These are phyloP conservation scores for Arthrocladium fulminans DNA, from an alignment of 2,329 filamentous ascomycete species.

Conservation along the genomic window DNA sequence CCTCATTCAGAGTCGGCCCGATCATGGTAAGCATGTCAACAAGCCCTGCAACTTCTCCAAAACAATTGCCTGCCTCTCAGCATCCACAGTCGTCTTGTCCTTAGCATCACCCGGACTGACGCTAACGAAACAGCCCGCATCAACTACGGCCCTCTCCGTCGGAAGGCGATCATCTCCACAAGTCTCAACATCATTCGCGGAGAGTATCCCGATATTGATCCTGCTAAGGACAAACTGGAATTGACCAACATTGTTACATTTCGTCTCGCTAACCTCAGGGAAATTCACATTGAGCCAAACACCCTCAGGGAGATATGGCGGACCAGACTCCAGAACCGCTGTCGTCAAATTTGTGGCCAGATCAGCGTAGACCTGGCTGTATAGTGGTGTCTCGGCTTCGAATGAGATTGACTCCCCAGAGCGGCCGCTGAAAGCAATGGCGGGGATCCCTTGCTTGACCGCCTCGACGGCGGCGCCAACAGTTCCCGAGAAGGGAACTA, in stretches of 20 bases:
- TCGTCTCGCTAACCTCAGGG: constrained; percentile 40
- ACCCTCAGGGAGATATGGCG: constrained; percentile 53
- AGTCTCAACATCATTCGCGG: constrained; percentile 44
- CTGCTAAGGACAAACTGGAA: constrained; percentile 58
- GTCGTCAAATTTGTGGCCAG: constrained; percentile 52
- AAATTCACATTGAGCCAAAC: constrained; percentile 65
- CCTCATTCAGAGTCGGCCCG: too few species aligned
- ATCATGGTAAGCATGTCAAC: constrained; percentile 40
- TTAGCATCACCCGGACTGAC: constrained; percentile 54
- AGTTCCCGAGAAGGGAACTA: constrained; percentile 55
- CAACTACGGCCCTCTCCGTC: constrained; percentile 48
- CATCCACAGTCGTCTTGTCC: constrained; percentile 52
- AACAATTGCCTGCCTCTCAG: constrained; percentile 44
- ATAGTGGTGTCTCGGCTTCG: constrained; percentile 39
- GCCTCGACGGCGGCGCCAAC: constrained; percentile 58
- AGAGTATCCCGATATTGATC: constrained; percentile 41
- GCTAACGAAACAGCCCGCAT: constrained; percentile 51
- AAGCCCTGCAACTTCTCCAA: constrained; percentile 42
- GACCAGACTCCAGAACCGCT: constrained; percentile 46
- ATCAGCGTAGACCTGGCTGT: constrained; percentile 55
- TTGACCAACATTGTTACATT: constrained; percentile 44
- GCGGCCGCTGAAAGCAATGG: constrained; percentile 58
- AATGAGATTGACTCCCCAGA: constrained; percentile 45
- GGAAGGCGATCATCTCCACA: constrained; percentile 51
- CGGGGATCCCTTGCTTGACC: constrained; percentile 49